Evolutionary conservation across 768 basidiomycete genomes (phyloP), one percentile per base, ranked within the genome.

Genomic region (Suillus paluster): DNA sequence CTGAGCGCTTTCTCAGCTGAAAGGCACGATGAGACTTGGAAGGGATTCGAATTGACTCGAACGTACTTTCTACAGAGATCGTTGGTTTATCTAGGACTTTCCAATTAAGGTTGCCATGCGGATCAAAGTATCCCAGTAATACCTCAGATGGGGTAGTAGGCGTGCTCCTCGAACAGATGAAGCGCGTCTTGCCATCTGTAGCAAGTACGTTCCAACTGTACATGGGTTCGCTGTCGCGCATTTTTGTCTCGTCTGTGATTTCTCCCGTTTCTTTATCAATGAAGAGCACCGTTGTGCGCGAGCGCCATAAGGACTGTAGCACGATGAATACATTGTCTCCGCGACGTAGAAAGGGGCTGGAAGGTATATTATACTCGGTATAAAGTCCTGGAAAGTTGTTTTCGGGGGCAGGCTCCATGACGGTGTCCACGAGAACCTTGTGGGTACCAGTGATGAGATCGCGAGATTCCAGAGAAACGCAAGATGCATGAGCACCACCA

Each of bases 311-410:
- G 0, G 86, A 86, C 19, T 81, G 76, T 4, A 81, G 68, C n/a
- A 84, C 71, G 19, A 88, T 59, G 25, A 71, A 69, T 1, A 73
- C 59, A 12, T 33, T 68, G 4, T 46, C 58, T 15, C 56, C 41
- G 9, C 70, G 55, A 6, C 61, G 54, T 19, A 85, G 62, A 66
- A 83, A 83, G 0, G 85, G 80, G 2, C 68, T 71, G 1, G 75
- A 44, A 0, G 80, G 71, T 19, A 90, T 73, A 63, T 80, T 81
- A 62, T 75, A 79, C 19, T 83, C 77, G 6, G 84, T 78, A 64
- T 86, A 91, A 1, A 92, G 73, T 0, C 90, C 90, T 0, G 89
- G 90, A 71, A 90, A 91, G 39, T 69, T 68, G 3, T 64, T 41
- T 3, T 67, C 65, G 5, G 56, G 2, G 17, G 23, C 41, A 0